Base-by-base conservation (phyloP, 2,329 filamentous ascomycete species). In the Penicillium sp. region DNA sequence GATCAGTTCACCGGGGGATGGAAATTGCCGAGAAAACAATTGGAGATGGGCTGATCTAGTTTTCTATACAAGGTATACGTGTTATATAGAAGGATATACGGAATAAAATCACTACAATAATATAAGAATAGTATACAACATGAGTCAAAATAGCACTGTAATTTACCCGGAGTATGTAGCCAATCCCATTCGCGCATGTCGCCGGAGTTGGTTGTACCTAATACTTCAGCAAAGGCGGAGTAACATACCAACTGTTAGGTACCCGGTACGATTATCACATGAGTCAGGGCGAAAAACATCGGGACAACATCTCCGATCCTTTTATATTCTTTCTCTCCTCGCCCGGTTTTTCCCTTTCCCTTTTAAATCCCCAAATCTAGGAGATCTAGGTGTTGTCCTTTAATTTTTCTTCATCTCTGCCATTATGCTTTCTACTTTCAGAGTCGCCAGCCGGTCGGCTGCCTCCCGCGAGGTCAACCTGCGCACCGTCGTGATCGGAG, bases 371-470 rank as follows among this genome's bases (percentile, higher is more conserved):
- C 28, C 50, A 42, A 50, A 22, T 19, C 42, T 41, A 52, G 53
- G 48, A 52, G 58, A 47, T 45, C 40, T 41, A 54, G 54, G 22
- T 51, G 35, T 38, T 51, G 44, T 49, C 43, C 17, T 47, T 60
- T 47, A 5, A 40, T 44, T 51, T 54, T 54, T 47, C 25, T 56
- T 37, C 49, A 44, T 59, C 47, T 38, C 37, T 47, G 28, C 38
- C 47, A 54, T 55, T 56, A 80, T 80, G 78, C 66, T 80, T 59
- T 79, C 78, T 63, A 76, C 77, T 58, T 65, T 78, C 51, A 72
- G 75, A 72, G 66, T 77, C 53, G 72, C 73, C 65, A 72, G 73
- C 67, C 75, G 75, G 48, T 70, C 69, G 61, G 71, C 72, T 69
- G 73, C 66, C 56, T 65, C 68, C 63, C 73, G 70, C 62, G 68